Evolutionary conservation across 306 rosid genomes (phyloP).

Genomic region (Phaseolus lunatus): DNA sequence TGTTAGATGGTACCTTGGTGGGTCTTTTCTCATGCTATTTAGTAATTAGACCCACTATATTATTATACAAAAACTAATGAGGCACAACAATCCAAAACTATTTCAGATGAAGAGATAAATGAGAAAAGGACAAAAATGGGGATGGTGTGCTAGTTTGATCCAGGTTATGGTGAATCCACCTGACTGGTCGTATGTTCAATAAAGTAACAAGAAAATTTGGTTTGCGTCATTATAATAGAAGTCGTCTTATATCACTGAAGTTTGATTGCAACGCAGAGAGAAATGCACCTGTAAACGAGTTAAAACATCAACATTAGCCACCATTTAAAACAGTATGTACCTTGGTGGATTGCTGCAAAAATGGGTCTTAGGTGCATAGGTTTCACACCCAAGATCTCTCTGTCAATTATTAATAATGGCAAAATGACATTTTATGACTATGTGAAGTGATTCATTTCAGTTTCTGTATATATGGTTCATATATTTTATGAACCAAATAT

Average conservation of each 20-base stretch:
- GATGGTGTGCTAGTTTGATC: constrained; percentile 38
- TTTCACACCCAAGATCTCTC: background rate
- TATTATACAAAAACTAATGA: constrained; percentile 34
- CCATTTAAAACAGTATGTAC: background rate
- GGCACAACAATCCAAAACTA: constrained; percentile 47
- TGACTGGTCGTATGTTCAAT: constrained; percentile 43
- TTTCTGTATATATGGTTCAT: background rate
- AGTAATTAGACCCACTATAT: constrained; percentile 45
- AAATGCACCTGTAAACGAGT: constrained; percentile 75
- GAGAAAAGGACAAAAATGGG: constrained; percentile 42
- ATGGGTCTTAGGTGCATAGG: background rate
- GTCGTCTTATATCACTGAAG: constrained; percentile 86
- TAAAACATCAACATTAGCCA: constrained; percentile 40
- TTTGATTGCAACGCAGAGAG: constrained; percentile 76
- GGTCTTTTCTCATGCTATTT: constrained; percentile 37
- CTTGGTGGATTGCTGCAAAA: constrained; percentile 23
- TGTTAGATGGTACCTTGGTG: constrained; percentile 35
- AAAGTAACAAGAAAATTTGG: constrained; percentile 33
- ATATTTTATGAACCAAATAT: background rate
- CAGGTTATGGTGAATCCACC: constrained; percentile 40
- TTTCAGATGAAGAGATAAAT: constrained; percentile 39
- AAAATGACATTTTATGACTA: constrained; percentile 15
- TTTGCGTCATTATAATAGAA: constrained; percentile 64
- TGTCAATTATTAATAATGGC: background rate
- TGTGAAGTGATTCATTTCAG: background rate